Evolutionary conservation across 768 basidiomycete species (phyloP).

Genomic region (Panaeolus cyanescens): DNA sequence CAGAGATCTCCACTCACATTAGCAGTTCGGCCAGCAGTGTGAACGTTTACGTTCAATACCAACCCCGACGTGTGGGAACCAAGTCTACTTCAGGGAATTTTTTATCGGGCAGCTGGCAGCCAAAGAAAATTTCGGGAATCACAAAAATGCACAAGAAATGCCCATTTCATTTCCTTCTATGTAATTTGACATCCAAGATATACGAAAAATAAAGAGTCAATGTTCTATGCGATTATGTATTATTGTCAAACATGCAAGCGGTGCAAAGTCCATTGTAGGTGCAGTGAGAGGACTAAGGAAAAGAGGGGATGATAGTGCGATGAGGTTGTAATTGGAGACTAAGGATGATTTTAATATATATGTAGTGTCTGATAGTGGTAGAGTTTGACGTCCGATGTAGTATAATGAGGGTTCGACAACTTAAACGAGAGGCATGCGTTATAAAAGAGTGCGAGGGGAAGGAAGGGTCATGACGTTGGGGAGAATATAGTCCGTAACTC

Average conservation of each 20-base stretch:
- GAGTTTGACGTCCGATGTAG: constrained; percentile 4
- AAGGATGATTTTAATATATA: constrained; percentile 1
- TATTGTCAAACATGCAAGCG: neutral
- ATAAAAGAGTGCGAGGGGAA: constrained; percentile 1
- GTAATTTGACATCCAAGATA: neutral
- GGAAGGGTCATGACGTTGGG: constrained; percentile 4
- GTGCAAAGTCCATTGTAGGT: neutral
- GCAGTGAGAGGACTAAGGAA: neutral
- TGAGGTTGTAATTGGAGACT: neutral
- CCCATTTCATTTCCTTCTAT: neutral
- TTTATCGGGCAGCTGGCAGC: neutral
- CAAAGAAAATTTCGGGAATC: neutral
- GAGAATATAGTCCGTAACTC: constrained; percentile 7
- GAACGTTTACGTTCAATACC: neutral
- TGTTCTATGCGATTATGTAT: constrained; percentile 3
- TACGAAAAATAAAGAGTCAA: neutral
- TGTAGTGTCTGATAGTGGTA: constrained; percentile 1
- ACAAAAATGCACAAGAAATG: neutral
- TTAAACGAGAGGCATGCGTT: neutral
- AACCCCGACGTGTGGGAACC: neutral
- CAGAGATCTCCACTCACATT: neutral
- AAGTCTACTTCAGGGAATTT: neutral
- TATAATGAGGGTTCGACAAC: constrained; percentile 1
- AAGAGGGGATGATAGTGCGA: neutral
- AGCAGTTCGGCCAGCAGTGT: neutral